phyloP scores from a whole-genome alignment of 805 yeast genomes.

The Suhomyces canberraensis region DNA sequence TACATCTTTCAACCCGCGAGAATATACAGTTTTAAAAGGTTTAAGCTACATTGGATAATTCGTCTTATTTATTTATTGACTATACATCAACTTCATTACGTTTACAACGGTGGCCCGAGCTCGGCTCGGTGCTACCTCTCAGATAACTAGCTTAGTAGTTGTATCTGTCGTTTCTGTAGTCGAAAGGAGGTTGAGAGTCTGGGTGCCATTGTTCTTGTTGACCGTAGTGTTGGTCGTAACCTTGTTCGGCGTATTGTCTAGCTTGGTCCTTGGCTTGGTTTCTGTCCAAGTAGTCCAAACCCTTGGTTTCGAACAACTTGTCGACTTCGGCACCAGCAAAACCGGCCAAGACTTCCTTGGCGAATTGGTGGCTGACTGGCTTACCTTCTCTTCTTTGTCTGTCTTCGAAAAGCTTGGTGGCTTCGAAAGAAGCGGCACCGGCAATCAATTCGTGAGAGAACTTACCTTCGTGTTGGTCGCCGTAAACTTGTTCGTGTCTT shows the following conservation, averaged over 20 bases:
- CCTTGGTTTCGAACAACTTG: constrained; percentile 32
- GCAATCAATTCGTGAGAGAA: constrained; percentile 30
- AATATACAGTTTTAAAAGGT: too few species aligned
- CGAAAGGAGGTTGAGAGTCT: constrained; percentile 22
- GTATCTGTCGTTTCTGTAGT: constrained; percentile 23
- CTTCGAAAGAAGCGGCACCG: constrained; percentile 33
- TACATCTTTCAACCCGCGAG: too few species aligned
- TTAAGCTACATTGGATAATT: too few species aligned
- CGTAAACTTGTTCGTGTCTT: constrained; percentile 26
- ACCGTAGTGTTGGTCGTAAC: constrained; percentile 30
- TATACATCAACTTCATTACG: too few species aligned
- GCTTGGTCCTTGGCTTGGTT: constrained; percentile 24
- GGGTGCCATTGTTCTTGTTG: constrained; percentile 26
- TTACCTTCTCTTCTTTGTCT: constrained; percentile 30
- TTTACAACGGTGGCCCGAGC: too few species aligned
- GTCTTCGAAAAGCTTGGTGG: constrained; percentile 30
- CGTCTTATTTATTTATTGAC: too few species aligned
- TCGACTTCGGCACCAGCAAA: constrained; percentile 32
- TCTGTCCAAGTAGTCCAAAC: constrained; percentile 31
- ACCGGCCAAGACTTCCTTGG: constrained; percentile 28
- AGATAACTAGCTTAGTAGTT: too few species aligned
- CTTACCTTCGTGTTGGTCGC: constrained; percentile 28
- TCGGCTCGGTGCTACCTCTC: too few species aligned
- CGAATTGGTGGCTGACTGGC: constrained; percentile 29
- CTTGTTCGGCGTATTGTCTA: constrained; percentile 14